phyloP scores from a whole-genome alignment of 2,329 filamentous ascomycete species.

The Escovopsis sp. region DNA sequence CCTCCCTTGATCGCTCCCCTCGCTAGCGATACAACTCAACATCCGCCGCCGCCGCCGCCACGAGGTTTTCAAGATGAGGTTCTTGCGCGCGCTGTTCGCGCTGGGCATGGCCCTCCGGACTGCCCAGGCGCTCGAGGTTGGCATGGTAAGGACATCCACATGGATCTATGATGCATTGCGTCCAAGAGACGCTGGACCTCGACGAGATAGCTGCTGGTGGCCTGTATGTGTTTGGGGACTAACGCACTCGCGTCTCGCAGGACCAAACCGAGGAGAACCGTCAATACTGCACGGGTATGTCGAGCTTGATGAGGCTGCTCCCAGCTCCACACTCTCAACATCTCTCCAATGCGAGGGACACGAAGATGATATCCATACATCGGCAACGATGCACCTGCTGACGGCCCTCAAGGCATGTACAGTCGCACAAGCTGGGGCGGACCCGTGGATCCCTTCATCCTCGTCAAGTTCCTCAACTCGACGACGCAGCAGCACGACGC shows the following conservation, averaged over 20 bases:
- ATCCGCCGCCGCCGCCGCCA: background rate
- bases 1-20: too few relatives aligned
- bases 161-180: too few relatives aligned
- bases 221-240: too few relatives aligned
- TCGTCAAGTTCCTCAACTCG: slow-evolving; percentile 57
- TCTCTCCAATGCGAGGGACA: too few relatives aligned
- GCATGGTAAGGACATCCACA: too few relatives aligned
- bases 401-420: slow-evolving; percentile 59
- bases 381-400: too few relatives aligned
- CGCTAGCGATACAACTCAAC: too few relatives aligned
- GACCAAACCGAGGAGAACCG: slow-evolving; percentile 61
- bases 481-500: slow-evolving; percentile 49
- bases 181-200: too few relatives aligned
- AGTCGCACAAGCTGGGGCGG: slow-evolving; percentile 80
- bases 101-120: slow-evolving; percentile 40
- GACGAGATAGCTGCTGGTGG: too few relatives aligned
- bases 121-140: slow-evolving; percentile 40
- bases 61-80: slow-evolving; percentile 31
- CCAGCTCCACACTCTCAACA: too few relatives aligned
- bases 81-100: slow-evolving; percentile 32
- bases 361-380: too few relatives aligned
- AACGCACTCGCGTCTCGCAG: slow-evolving; percentile 26
- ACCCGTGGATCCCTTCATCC: slow-evolving; percentile 74
- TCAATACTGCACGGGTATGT: slow-evolving; percentile 58
- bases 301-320: too few relatives aligned